Evolutionary conservation across 2,329 filamentous ascomycete species (phyloP), one percentile per base, ranked within the genome.

Genomic region (Drechslerella dactyloides): DNA sequence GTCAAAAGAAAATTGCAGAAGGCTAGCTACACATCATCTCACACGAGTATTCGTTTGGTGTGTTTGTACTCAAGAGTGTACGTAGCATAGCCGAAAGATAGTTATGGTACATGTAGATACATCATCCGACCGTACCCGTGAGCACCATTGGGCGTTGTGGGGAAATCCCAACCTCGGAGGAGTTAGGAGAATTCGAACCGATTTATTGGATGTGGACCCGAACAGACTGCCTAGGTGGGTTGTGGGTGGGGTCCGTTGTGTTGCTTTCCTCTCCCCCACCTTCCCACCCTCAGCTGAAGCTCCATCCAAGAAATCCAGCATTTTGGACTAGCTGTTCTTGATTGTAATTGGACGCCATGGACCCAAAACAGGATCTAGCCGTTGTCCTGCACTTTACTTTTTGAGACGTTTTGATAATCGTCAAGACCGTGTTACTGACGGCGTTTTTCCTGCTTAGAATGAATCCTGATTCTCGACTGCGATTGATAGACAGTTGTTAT

Each of bases 181-280:
- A 55, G 48, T 65, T 60, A 65, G 60, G 59, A 72, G 55, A 72
- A 65, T 72, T 65, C 59, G 60, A 72, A 72, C 68, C 68, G 60
- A 72, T 54, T 64, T 72, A 65, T 65, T 72, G 68, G 68, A 72
- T 60, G 68, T 59, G 68, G 58, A 65, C 65, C 68, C 60, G 60
- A 65, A 54, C 42, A 53, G 21, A 50, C 17, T 40, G 59, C 42
- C 61, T 30, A 65, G 30, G 30, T 63, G 33, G 59, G 59, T 40
- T 37, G 30, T 59, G 27, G 30, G 68, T 72, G 68, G 68, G 48
- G 60, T 57, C 23, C n/a, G 52, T 33, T 55, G 57, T 64, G 54
- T 58, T 7, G 52, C 21, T 10, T 33, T 53, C 23, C 17, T 65
- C 19, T 61, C 48, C 54, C 40, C 56, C 44, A 35, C 33, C 30